Evolutionary conservation across 2,329 filamentous ascomycete species (phyloP), one percentile per base, ranked within the genome.

Genomic region (Emmonsiellopsis sp.): DNA sequence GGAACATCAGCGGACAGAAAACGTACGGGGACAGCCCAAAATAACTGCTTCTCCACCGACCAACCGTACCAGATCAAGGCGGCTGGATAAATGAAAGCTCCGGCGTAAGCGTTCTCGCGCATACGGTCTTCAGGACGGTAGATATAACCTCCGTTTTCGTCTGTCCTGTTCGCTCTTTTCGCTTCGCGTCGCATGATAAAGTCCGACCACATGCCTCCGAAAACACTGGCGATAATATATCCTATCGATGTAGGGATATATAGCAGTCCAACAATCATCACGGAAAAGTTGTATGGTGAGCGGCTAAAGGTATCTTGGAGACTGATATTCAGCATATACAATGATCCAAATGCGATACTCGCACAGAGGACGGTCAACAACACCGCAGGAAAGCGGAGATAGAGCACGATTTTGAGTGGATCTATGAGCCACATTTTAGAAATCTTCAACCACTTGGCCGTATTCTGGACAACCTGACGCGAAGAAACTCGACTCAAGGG

Each of bases 91-190:
- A 91, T 60, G 3, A 82, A 73, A 0, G 84, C 84, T 2, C 85
- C 85, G 0, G 91, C 68, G 85, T 85, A 92, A 2, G 86, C 85
- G 64, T 94, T 93, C 64, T 92, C 86, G 43, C 84, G 77, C 81
- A 93, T 87, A 10, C 88, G 80, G 66, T 94, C 88, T 69, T 93
- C 88, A 0, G 88, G 88, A 2, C 82, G 74, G 62, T 82, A 86
- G 8, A 88, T 71, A 17, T 88, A 73, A 55, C 77, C 79, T 11
- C 87, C 87, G 39, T 80, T 69, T 37, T 77, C 78, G 59, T 88
- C 86, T 61, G 84, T 86, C 27, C 87, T 76, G 10, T 81, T 81
- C 0, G 85, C 86, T 57, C 78, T 83, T n/a, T 72, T 73, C 0
- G 88, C 88, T 67, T 88, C 85, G 17, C 86, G 80, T 34, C 80